Conservation (phyloP, 2,329 filamentous ascomycete genomes). For the Akanthomyces dipterigenus region DNA sequence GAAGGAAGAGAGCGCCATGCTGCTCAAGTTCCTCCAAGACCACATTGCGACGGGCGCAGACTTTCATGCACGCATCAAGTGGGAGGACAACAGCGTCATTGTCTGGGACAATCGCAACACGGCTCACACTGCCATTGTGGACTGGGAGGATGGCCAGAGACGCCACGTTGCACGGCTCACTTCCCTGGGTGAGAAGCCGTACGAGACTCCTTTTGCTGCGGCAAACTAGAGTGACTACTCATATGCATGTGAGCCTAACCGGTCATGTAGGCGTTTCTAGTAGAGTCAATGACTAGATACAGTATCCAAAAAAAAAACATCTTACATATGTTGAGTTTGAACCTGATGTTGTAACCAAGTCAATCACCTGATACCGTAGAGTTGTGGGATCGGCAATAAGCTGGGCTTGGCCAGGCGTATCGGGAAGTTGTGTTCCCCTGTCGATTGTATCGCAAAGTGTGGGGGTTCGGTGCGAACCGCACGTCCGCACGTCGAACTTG, state of each 20-base stretch:
- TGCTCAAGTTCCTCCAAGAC: slow-evolving; percentile 59
- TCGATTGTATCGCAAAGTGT: no score
- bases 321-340: neutral
- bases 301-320: neutral
- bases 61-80: slow-evolving; percentile 66
- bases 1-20: slow-evolving; percentile 75
- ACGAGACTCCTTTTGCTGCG: slow-evolving; percentile 52
- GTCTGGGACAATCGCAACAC: slow-evolving; percentile 84
- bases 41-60: slow-evolving; percentile 52
- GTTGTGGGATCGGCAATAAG: neutral
- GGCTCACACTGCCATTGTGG: slow-evolving; percentile 69
- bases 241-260: neutral
- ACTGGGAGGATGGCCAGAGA: slow-evolving; percentile 74
- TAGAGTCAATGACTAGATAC: no score
- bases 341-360: neutral
- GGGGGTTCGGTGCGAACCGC: no score
- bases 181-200: slow-evolving; percentile 72
- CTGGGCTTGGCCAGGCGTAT: neutral
- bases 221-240: neutral
- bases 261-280: neutral
- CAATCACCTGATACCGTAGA: neutral
- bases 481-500: no score
- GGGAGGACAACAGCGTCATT: slow-evolving; percentile 73
- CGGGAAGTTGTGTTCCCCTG: no score
- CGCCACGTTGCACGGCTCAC: slow-evolving; percentile 77